Conservation (phyloP, 441 rosid species). For the Aleurites moluccanus region DNA sequence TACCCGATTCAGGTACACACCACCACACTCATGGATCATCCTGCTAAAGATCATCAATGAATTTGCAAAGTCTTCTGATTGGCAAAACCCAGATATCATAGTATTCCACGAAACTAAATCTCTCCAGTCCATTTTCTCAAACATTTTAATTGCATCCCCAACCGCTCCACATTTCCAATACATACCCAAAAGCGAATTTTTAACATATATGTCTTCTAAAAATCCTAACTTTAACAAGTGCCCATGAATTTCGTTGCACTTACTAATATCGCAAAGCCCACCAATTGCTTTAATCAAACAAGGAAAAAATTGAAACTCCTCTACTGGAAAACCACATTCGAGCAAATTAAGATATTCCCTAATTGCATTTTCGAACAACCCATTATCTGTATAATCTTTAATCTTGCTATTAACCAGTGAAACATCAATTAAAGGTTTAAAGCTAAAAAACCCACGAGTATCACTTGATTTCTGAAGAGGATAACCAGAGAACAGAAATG, state of each 20-base stretch:
- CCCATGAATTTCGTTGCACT: conserved; percentile 28
- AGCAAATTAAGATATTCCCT: conserved; percentile 32
- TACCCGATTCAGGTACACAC: conserved; percentile 29
- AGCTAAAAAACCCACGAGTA: conserved; percentile 2
- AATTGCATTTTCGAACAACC: conserved; percentile 40
- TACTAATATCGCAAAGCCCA: conserved; percentile 26
- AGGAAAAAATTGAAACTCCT: conserved; percentile 37
- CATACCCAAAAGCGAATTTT: conserved; percentile 36
- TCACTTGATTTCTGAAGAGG: conserved; percentile 14
- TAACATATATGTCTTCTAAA: conserved; percentile 32
- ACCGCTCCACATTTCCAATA: conserved; percentile 20
- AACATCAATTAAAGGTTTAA: conserved; percentile 16
- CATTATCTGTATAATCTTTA: conserved; percentile 30
- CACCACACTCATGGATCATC: conserved; percentile 32
- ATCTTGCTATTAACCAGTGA: conserved; percentile 24
- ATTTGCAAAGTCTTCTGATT: conserved; percentile 25
- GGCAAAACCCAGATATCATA: conserved; percentile 42
- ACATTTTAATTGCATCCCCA: conserved; percentile 12
- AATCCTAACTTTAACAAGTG: conserved; percentile 38
- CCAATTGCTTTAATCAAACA: conserved; percentile 45
- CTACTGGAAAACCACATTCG: conserved; percentile 31
- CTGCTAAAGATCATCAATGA: conserved; percentile 32
- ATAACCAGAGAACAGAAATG: conserved; percentile 12
- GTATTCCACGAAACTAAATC: conserved; percentile 46
- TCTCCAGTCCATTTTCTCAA: conserved; percentile 36